Conservation (phyloP, 75 land plant species). For the Pinus albicaulis region DNA sequence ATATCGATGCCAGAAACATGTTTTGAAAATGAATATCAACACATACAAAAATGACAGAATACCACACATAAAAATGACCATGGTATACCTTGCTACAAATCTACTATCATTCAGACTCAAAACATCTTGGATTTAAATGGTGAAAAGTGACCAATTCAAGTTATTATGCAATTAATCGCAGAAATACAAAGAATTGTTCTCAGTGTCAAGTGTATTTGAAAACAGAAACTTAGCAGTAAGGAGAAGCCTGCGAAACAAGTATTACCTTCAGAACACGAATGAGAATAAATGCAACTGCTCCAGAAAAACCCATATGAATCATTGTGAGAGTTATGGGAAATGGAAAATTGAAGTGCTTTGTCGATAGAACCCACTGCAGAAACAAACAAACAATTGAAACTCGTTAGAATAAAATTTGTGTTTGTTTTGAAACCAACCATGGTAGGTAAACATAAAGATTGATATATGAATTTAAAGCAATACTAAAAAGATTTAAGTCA, state of each 20-base stretch:
- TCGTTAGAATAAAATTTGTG: background rate
- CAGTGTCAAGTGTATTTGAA: background rate
- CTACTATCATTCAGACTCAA: background rate
- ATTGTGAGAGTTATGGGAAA: slow-evolving; percentile 91
- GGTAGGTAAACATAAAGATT: too few species aligned
- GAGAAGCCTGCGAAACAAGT: background rate
- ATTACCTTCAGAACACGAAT: slow-evolving; percentile 89
- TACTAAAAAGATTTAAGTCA: too few species aligned
- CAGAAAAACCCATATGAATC: slow-evolving; percentile 99
- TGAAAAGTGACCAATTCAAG: background rate
- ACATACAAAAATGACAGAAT: too few species aligned
- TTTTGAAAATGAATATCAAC: too few species aligned
- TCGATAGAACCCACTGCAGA: slow-evolving; percentile 91
- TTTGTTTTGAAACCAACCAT: too few species aligned
- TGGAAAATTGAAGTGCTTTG: slow-evolving; percentile 89
- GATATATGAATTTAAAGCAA: too few species aligned
- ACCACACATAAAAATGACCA: too few species aligned
- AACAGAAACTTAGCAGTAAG: background rate
- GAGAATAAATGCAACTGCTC: slow-evolving; percentile 73
- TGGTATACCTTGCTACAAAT: background rate
- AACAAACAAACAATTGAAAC: slow-evolving; percentile 1
- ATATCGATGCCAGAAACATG: too few species aligned
- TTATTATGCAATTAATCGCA: background rate
- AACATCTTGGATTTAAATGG: background rate
- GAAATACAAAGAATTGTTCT: background rate